Evolutionary conservation across 1,284 basidiomycete species (phyloP), one percentile per base, ranked within the genome.

Genomic region (Boletus sp.): DNA sequence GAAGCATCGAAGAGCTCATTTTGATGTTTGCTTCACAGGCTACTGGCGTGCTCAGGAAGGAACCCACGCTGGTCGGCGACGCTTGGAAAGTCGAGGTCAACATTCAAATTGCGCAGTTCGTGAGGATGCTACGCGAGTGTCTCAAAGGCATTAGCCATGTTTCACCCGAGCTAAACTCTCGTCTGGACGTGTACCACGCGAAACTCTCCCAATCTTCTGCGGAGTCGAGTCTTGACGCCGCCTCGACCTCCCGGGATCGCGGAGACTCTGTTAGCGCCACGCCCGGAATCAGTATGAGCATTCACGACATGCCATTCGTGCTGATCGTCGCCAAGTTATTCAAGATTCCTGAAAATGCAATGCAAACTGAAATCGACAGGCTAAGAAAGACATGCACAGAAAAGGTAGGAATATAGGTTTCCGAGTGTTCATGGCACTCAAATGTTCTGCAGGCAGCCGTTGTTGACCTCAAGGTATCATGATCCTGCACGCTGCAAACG

Each of bases 1-100:
- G 96, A 40, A 96, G 95, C 72, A 89, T 98, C 45, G 96, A 99
- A 69, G 94, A 97, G 56, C 82, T 99, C 50, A 95, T 99, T 53
- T 77, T 99, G 44, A 88, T 90, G 76, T 98, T 97, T 61, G 94
- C 94, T 13, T 91, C 94, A 2, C 84, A 92, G 37, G 89, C 93
- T 4, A 92, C 90, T 1, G 78, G 80, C 19, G 81, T 90, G 6
- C 75, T 95, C 48, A 86, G 84, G 75, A 95, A 96, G 69, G 90
- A 84, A 61, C 81, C 83, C 4, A 75, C 78, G 23, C 74, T 84
- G n/a, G 83, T 78, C 16, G 92, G 66, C 22, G 67, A 96, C 39
- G 86, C 82, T 12, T 97, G 94, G 93, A 97, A 96, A 67, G 65
- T 82, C 44, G 91, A 96, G 65, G 80, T 97, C 47, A 94, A 96